These are phyloP conservation scores for Cryptococcus sp. DNA, from an alignment of 1,284 basidiomycete genomes.

Conservation along the genomic window DNA sequence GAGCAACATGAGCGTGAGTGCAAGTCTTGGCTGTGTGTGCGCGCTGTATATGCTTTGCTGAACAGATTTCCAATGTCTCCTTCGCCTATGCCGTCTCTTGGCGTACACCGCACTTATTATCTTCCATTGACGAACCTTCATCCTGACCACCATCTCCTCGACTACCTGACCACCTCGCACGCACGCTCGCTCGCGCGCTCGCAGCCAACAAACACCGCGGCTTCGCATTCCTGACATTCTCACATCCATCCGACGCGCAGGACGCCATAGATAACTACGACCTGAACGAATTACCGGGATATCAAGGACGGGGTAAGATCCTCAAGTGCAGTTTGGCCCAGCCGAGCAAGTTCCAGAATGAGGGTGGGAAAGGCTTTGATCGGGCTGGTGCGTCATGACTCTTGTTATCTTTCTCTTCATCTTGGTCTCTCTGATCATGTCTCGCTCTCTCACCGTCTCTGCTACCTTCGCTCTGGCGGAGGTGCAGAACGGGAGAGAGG, in stretches of 20 bases:
- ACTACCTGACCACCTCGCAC: not conserved
- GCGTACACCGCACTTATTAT: not conserved
- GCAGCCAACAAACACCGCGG: constrained; percentile 44
- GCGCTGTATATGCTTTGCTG: not conserved
- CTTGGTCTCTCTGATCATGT: not conserved
- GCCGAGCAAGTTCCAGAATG: constrained; percentile 43
- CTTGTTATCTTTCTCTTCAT: not conserved
- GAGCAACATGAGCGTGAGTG: constrained; percentile 47
- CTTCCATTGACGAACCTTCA: too few relatives aligned
- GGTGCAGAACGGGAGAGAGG: not conserved
- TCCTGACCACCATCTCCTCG: too few relatives aligned
- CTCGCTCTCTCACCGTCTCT: not conserved
- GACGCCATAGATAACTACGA: constrained; percentile 55
- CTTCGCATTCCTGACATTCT: constrained; percentile 53
- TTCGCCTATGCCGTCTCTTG: not conserved
- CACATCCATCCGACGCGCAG: constrained; percentile 48
- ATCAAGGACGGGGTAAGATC: constrained; percentile 46
- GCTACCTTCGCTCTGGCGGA: not conserved
- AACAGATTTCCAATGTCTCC: not conserved
- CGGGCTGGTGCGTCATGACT: constrained; percentile 45
- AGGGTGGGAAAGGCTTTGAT: constrained; percentile 37
- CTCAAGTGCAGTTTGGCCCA: constrained; percentile 51
- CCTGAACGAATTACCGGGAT: constrained; percentile 51
- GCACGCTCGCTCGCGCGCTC: not conserved
- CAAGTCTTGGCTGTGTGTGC: not conserved